These are phyloP conservation scores for Picochlorum costavermella DNA, from an alignment of 139 green algal species.

Conservation along the genomic window DNA sequence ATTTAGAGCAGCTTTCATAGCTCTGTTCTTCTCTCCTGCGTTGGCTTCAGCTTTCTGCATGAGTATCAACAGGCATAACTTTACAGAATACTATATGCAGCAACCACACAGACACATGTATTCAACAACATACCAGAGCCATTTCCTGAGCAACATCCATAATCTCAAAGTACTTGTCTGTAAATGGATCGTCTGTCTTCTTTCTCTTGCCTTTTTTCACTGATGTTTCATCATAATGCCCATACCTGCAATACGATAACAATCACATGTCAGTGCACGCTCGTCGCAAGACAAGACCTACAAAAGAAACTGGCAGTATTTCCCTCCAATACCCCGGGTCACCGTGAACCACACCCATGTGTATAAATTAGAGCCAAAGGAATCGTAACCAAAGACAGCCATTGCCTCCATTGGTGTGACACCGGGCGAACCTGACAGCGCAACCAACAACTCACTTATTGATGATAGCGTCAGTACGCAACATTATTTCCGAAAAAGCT, in stretches of 20 bases:
- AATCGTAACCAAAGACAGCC: too few species aligned
- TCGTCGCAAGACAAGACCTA: too few species aligned
- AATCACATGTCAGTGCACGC: neutral
- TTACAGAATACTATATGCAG: neutral
- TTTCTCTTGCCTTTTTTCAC: slow-evolving; percentile 7
- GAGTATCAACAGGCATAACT: too few species aligned
- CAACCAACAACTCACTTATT: slow-evolving; percentile 17
- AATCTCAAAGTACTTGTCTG: slow-evolving; percentile 51
- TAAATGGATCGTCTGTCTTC: slow-evolving; percentile 57
- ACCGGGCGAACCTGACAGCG: neutral
- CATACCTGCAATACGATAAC: slow-evolving; percentile 51
- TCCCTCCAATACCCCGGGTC: too few species aligned
- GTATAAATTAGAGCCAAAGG: too few species aligned
- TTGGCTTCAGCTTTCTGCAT: slow-evolving; percentile 60
- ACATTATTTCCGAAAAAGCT: slow-evolving; percentile 12
- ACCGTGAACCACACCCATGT: too few species aligned
- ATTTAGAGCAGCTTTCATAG: slow-evolving; percentile 62
- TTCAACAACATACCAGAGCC: slow-evolving; percentile 43
- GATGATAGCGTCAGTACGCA: slow-evolving; percentile 13
- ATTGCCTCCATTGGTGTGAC: too few species aligned
- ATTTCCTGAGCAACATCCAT: slow-evolving; percentile 52
- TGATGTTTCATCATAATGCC: slow-evolving; percentile 54
- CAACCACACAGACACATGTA: neutral
- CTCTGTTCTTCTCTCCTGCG: slow-evolving; percentile 60
- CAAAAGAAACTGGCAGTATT: too few species aligned